These are phyloP conservation scores for Aureobasidium namibiae DNA, from an alignment of 2,329 filamentous ascomycete species.

Conservation along the genomic window DNA sequence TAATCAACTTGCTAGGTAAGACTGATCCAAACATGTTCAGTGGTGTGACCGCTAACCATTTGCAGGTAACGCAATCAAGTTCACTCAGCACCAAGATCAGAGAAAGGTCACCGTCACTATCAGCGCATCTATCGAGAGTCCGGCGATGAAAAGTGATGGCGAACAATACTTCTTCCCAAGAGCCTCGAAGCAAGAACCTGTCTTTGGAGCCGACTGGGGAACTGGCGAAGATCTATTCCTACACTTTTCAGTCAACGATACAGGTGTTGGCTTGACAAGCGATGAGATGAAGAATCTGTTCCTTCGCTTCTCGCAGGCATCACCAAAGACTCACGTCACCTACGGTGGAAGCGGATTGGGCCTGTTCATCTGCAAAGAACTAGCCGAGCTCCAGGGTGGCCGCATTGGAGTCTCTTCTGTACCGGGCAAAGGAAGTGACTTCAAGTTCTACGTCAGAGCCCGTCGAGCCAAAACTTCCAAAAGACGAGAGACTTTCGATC, in stretches of 20 bases:
- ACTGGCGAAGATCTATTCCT: conserved; percentile 30
- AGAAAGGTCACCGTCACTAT: conserved; percentile 32
- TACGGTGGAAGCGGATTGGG: conserved; percentile 63
- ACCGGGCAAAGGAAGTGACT: conserved; percentile 51
- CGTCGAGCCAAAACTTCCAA: conserved; percentile 30
- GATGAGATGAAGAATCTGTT: conserved; percentile 44
- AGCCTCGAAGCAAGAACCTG: conserved; percentile 12
- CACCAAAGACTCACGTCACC: conserved; percentile 56
- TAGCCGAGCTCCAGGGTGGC: conserved; percentile 60
- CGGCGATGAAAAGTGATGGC: conserved; percentile 25
- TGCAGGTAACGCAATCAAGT: conserved; percentile 37
- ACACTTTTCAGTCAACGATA: conserved; percentile 28
- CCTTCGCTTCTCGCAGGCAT: conserved; percentile 60
- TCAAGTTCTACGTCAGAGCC: conserved; percentile 58
- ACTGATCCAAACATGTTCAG: not conserved
- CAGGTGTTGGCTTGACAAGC: conserved; percentile 27
- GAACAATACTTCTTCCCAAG: conserved; percentile 27
- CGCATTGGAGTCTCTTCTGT: conserved; percentile 55
- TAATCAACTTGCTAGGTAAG: conserved; percentile 25
- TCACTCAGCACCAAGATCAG: conserved; percentile 30
- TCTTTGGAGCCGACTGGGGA: conserved; percentile 22
- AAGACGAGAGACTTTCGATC: not conserved
- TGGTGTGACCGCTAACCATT: conserved; percentile 12
- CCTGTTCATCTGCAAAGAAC: conserved; percentile 58
- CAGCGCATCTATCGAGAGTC: conserved; percentile 27